Percentiles rank a stretch among this genome's conserved stretches.
These are phyloP conservation scores for Komagataella kurtzmanii DNA, from an alignment of 805 yeast species.

Conservation along the genomic window DNA sequence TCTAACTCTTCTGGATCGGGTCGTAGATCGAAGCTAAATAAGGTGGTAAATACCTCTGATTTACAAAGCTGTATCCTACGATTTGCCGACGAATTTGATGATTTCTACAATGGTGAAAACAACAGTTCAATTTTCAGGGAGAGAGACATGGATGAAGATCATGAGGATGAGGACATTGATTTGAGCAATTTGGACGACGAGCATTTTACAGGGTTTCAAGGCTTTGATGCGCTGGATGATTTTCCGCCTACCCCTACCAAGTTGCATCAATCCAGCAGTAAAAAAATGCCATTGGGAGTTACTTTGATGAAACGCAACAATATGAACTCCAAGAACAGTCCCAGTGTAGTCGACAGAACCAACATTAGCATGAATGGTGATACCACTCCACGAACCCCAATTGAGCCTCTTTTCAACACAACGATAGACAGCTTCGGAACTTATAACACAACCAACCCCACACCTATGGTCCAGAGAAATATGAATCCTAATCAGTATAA, in stretches of 20 bases:
- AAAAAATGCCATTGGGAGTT: background rate
- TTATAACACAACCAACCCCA: background rate
- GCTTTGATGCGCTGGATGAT: slow-evolving; percentile 10
- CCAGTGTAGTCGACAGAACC: background rate
- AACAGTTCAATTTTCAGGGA: slow-evolving; percentile 16
- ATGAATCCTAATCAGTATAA: background rate
- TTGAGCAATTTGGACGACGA: slow-evolving; percentile 13
- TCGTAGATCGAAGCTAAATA: background rate
- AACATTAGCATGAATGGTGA: background rate
- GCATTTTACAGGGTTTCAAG: slow-evolving; percentile 13
- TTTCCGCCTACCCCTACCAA: slow-evolving; percentile 32
- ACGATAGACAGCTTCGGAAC: background rate
- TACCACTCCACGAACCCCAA: slow-evolving; percentile 16
- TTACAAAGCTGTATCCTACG: slow-evolving; percentile 24
- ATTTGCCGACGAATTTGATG: slow-evolving; percentile 28
- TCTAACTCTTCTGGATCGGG: background rate
- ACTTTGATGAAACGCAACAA: background rate
- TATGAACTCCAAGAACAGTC: background rate
- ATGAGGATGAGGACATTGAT: slow-evolving; percentile 13
- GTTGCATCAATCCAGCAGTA: slow-evolving; percentile 2
- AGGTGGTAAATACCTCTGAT: slow-evolving; percentile 22
- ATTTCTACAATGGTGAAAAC: slow-evolving; percentile 14
- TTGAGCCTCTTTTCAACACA: slow-evolving; percentile 9
- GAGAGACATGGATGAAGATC: slow-evolving; percentile 3
- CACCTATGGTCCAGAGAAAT: background rate